Base-by-base conservation (phyloP, 257 asterid genomes). In the Coffea eugenioides region DNA sequence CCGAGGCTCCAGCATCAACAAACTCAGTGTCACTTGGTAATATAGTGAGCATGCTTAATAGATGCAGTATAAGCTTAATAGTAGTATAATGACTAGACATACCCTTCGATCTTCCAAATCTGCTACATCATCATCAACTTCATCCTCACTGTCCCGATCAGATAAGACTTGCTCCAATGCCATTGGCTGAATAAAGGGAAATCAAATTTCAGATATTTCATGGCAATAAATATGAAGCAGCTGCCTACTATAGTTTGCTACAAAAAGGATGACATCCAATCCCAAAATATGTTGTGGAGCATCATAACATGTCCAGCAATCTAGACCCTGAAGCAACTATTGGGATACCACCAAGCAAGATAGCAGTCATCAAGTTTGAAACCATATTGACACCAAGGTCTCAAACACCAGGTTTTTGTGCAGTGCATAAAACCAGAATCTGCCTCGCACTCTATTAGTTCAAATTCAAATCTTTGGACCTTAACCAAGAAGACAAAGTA, bases 91-190 rank as follows among this genome's bases (percentile, higher is more conserved):
- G 49, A 64, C 9, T 64, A 23, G 21, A 76, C 5, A 81, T 79
- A 96, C 99, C 93, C 99, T 90, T 88, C 93, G 89, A 90, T 96
- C 99, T 89, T 96, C 99, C 77, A 96, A 91, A 84, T 96, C 99
- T 25, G 98, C 99, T 74, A 96, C 99, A 87, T 96, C 99, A 81
- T 94, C 99, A 81, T 96, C 99, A 49, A 96, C 98, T 88, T 96
- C 99, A 86, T 94, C 99, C 90, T 96, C 99, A 80, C 99, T 96
- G 85, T 94, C 99, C 18, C 90, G 92, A 80, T 94, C 99, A 46
- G 99, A 92, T 71, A 96, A 73, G 79, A 96, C 97, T 94, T 96
- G 97, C 87, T 96, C 98, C 90, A 87, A 73, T 76, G 95, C 94
- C 99, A 96, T 96, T 78, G 97, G 98, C 99, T 96, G 90, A 80